These are phyloP conservation scores for Termitomyces sp. DNA, from an alignment of 768 basidiomycete species.

Conservation along the genomic window DNA sequence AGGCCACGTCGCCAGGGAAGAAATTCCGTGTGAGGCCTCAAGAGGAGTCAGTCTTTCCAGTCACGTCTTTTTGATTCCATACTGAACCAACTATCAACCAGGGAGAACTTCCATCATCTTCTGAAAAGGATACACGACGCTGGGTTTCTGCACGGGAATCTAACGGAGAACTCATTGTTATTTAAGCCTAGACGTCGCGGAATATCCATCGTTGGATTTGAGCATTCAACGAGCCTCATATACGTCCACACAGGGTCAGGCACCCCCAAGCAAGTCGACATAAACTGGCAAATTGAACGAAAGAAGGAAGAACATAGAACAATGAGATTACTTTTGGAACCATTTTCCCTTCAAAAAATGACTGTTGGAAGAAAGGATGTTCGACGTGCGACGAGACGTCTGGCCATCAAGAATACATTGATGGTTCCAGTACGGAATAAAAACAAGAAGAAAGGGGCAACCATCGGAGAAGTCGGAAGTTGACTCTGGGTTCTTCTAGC, in stretches of 20 bases:
- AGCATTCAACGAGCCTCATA: not conserved
- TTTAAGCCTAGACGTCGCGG: not conserved
- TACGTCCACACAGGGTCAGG: not conserved
- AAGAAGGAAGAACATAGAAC: not conserved
- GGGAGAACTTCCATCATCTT: not conserved
- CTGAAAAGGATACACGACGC: not conserved
- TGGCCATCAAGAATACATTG: not conserved
- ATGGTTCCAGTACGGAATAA: not conserved
- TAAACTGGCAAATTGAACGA: not conserved
- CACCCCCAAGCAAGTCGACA: not conserved
- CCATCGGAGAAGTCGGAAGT: no score
- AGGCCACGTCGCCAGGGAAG: not conserved
- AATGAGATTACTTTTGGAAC: not conserved
- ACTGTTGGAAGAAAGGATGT: not conserved
- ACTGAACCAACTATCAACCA: not conserved
- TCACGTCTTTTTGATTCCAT: not conserved
- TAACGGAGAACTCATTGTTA: not conserved
- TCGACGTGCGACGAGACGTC: not conserved
- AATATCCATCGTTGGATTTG: not conserved
- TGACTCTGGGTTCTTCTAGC: no score
- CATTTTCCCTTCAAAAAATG: not conserved
- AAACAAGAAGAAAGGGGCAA: not conserved
- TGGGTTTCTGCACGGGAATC: not conserved
- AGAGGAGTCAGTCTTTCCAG: not conserved
- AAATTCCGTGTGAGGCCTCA: not conserved